Percentiles rank a stretch among this genome's conserved stretches.
phyloP scores from a whole-genome alignment of 2,329 filamentous ascomycete genomes.

The Xylariomycetidae sp. region DNA sequence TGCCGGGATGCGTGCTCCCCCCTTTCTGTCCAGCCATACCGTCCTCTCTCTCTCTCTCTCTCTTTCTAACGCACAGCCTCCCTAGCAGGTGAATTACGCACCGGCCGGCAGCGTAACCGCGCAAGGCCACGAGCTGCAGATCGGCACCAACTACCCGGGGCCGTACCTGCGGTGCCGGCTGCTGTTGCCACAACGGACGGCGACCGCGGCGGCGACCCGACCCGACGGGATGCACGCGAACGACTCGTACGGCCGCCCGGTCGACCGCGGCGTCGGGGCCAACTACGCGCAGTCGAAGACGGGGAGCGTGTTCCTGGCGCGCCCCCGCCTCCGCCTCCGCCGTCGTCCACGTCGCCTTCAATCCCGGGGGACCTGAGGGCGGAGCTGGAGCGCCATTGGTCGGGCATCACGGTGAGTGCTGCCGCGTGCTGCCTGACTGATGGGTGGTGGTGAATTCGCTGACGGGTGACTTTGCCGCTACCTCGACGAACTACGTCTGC shows the following conservation, averaged over 20 bases:
- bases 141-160: conserved; percentile 21
- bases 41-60: too few species aligned
- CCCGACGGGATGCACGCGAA: background rate
- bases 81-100: too few species aligned
- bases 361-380: conserved; percentile 19
- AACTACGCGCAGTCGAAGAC: conserved; percentile 3
- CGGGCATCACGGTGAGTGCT: conserved; percentile 5
- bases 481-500: conserved; percentile 1
- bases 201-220: background rate
- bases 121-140: conserved; percentile 22
- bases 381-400: conserved; percentile 11
- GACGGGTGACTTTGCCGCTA: background rate
- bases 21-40: conserved; percentile 12
- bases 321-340: too few species aligned
- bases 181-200: background rate
- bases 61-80: too few species aligned
- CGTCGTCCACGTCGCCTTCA: conserved; percentile 16
- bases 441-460: too few species aligned
- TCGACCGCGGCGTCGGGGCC: background rate
- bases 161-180: conserved; percentile 13
- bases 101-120: background rate
- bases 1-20: too few species aligned
- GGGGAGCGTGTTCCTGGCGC: conserved; percentile 2
- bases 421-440: background rate
- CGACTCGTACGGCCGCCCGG: background rate